Conservation (phyloP, 768 basidiomycete species). For the Naganishia friedmannii region DNA sequence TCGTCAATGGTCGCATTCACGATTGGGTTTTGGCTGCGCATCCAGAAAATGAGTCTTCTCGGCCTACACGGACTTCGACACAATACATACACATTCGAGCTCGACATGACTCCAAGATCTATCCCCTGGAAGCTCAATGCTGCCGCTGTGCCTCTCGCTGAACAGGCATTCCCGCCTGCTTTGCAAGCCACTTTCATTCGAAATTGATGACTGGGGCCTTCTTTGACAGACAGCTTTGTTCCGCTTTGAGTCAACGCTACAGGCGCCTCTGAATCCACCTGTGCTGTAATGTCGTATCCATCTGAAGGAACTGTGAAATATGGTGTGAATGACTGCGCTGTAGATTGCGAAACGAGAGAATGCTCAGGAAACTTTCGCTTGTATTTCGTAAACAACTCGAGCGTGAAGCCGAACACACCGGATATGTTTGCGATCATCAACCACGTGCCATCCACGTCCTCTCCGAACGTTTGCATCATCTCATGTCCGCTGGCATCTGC, state of each 20-base stretch:
- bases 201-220: background rate
- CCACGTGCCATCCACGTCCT: slow-evolving; percentile 11
- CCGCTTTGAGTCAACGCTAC: background rate
- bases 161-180: background rate
- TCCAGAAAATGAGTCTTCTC: background rate
- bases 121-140: slow-evolving; percentile 12
- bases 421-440: background rate
- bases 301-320: background rate
- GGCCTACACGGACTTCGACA: background rate
- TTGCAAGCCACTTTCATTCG: slow-evolving; percentile 5
- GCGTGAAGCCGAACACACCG: background rate
- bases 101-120: background rate
- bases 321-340: slow-evolving; percentile 14
- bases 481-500: background rate
- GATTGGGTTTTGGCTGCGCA: background rate
- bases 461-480: slow-evolving; percentile 1
- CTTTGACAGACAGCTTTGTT: background rate
- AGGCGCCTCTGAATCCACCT: background rate
- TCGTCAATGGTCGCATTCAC: slow-evolving; percentile 26
- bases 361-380: background rate
- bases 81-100: background rate
- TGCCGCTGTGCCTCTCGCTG: background rate
- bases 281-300: slow-evolving; percentile 5
- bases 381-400: background rate
- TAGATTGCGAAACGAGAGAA: background rate